Conservation (phyloP, 495 filamentous ascomycete species). For the Endocarpon pusillum region DNA sequence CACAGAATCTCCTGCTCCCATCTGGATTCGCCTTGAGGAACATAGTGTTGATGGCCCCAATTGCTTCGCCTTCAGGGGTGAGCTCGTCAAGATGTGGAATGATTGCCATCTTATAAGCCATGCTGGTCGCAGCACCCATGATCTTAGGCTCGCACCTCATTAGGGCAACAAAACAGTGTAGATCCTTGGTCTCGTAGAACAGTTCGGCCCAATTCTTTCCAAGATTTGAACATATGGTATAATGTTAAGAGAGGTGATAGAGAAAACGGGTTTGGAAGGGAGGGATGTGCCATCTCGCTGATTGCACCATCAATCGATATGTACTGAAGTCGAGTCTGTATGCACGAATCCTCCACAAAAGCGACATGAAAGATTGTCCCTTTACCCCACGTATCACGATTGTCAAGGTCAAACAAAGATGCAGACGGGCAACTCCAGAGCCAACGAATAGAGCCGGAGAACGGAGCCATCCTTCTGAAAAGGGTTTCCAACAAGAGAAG, state of each 20-base stretch:
- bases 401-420: no score
- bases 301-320: no score
- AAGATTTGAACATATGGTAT: not conserved
- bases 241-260: not conserved
- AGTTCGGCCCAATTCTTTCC: not conserved
- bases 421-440: no score
- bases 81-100: conserved; percentile 50
- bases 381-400: no score
- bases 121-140: conserved; percentile 52
- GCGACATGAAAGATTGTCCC: no score
- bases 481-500: no score
- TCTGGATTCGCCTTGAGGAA: conserved; percentile 33
- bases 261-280: no score
- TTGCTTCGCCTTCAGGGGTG: conserved; percentile 46
- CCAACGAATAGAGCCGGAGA: no score
- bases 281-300: no score
- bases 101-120: conserved; percentile 59
- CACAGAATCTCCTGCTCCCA: conserved; percentile 32
- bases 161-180: conserved; percentile 32
- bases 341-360: no score
- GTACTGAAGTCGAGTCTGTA: no score
- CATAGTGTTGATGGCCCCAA: conserved; percentile 60
- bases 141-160: conserved; percentile 31
- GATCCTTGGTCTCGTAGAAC: conserved; percentile 33
- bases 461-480: no score